phyloP scores from a whole-genome alignment of 177 flowering plant genomes.

The Telopea speciosissima region DNA sequence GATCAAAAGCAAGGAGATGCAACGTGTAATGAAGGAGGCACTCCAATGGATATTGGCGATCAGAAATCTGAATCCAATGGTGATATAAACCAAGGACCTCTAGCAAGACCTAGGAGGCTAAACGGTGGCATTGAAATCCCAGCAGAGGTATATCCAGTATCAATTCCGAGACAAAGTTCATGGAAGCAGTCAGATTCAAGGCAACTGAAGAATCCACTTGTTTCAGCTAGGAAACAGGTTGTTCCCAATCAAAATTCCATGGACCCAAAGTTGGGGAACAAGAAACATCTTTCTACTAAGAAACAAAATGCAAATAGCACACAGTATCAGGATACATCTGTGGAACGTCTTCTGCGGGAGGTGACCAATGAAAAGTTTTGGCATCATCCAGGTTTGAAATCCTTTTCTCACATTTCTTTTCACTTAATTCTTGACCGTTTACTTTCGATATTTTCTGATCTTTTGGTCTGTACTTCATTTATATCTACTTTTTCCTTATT shows the following conservation, averaged over 20 bases:
- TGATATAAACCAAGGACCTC: constrained; percentile 33
- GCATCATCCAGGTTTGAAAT: constrained; percentile 80
- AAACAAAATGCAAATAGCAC: constrained; percentile 35
- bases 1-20: constrained; percentile 43
- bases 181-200: constrained; percentile 52
- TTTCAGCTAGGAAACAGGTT: constrained; percentile 30
- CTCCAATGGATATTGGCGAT: constrained; percentile 34
- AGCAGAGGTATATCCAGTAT: constrained; percentile 26
- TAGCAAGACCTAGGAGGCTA: constrained; percentile 32
- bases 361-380: constrained; percentile 94
- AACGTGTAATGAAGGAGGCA: constrained; percentile 32
- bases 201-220: constrained; percentile 32
- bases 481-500: neutral
- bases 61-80: constrained; percentile 43
- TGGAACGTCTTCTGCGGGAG: constrained; percentile 92
- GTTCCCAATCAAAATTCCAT: constrained; percentile 28
- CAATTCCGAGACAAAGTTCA: constrained; percentile 45
- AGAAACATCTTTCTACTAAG: constrained; percentile 49
- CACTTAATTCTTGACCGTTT: neutral
- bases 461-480: neutral
- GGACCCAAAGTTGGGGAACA: constrained; percentile 39
- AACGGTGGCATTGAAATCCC: constrained; percentile 34
- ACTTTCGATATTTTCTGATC: neutral
- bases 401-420: neutral
- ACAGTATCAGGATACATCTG: constrained; percentile 77